phyloP scores from a whole-genome alignment of 176 grass and related monocot species.

The Triticum urartu region DNA sequence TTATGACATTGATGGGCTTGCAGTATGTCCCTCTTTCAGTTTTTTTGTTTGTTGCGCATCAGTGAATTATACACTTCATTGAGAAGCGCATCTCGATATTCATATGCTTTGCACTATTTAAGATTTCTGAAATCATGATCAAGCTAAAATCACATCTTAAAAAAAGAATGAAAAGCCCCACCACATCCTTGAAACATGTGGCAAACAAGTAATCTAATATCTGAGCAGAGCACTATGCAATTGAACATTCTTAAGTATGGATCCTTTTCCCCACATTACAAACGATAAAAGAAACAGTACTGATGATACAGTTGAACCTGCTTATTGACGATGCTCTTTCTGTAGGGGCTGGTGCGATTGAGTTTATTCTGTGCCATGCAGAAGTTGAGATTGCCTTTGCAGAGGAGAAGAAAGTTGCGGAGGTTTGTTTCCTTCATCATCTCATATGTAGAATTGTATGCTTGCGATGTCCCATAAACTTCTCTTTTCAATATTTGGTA shows the following conservation, averaged over 20 bases:
- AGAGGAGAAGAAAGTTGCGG: slow-evolving; percentile 72
- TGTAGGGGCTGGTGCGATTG: slow-evolving; percentile 79
- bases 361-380: slow-evolving; percentile 88
- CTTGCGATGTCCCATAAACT: background rate
- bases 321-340: slow-evolving; percentile 23
- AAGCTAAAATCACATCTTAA: background rate
- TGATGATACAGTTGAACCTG: background rate
- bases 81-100: background rate
- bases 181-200: background rate
- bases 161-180: background rate
- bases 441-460: slow-evolving; percentile 12
- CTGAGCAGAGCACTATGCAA: slow-evolving; percentile 1
- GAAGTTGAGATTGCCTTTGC: slow-evolving; percentile 85
- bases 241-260: background rate
- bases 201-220: slow-evolving; percentile 18
- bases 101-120: background rate
- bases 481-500: background rate
- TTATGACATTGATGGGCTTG: slow-evolving; percentile 1
- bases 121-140: background rate
- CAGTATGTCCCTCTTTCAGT: background rate
- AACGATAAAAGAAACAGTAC: background rate
- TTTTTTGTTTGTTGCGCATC: background rate
- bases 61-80: background rate
- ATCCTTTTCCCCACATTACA: slow-evolving; percentile 5
- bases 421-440: slow-evolving; percentile 44